Evolutionary conservation across 768 basidiomycete genomes (phyloP), one percentile per base, ranked within the genome.

Genomic region (Lentinula edodes): DNA sequence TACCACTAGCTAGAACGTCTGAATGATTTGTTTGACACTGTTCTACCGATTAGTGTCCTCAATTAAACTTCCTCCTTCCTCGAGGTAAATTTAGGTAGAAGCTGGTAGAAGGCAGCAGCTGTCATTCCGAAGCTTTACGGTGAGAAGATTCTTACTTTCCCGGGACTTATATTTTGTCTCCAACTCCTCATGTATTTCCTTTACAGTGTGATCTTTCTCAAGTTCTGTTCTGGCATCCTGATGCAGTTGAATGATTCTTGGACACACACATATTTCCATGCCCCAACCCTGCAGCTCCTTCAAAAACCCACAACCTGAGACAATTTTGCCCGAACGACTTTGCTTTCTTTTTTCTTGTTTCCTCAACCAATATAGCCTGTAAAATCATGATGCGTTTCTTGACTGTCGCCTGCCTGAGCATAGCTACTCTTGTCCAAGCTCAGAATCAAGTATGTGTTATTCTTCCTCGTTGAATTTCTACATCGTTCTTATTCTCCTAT

Each of bases 381-480:
- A 32, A 41, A 36, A 39, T 56, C 20, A 35, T 13, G 45, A 60
- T 60, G 58, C 48, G 9, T 46, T 57, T 58, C 35, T 34, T 57
- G 32, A 38, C 52, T 50, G 16, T 62, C 34, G 35, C 43, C 32
- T 46, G 23, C 32, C 51, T 67, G 13, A 61, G 55, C 32, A 41
- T 59, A 16, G 64, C 63, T 23, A 62, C 64, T 7, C 52, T 61
- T 13, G 63, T 46, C 28, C 52, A 54, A 9, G 66, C 66, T 23
- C 66, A 67, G 48, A 52, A 66, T 52, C 60, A 61, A 55, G 66
- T 64, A 46, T 42, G 56, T 39, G n/a, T 13, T 39, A 39, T 39
- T 13, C 23, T 18, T 35, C 28, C 10, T 23, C 38, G n/a, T 38
- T 3, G 2, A 28, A 32, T 13, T 36, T 9, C 16, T 39, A 8